A percentile compares a stretch with the other conserved stretches of the same genome.
Conservation (phyloP, 805 yeast species). For the Hanseniaspora thailandica region DNA sequence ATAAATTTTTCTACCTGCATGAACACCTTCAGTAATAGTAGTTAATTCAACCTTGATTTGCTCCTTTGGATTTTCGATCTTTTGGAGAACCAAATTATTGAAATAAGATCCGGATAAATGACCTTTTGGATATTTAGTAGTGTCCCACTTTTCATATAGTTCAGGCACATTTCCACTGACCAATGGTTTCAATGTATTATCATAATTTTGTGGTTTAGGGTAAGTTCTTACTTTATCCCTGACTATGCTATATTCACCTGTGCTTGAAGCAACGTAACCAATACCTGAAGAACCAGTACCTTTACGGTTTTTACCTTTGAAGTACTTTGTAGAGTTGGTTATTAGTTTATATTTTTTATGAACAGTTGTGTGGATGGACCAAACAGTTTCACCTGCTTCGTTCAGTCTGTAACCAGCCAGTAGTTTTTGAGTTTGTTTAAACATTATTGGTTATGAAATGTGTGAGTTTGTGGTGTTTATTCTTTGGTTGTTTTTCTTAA, state of each 20-base stretch:
- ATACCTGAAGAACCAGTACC: slow-evolving; percentile 94
- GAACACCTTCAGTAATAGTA: neutral
- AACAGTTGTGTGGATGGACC: slow-evolving; percentile 12
- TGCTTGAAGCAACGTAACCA: slow-evolving; percentile 49
- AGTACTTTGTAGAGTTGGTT: slow-evolving; percentile 81
- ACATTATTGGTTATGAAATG: neutral
- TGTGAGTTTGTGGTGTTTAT: neutral
- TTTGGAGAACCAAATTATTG: slow-evolving; percentile 60
- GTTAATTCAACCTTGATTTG: slow-evolving; percentile 1
- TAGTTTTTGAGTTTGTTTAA: slow-evolving; percentile 4
- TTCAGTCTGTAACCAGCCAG: slow-evolving; percentile 14
- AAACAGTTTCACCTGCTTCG: slow-evolving; percentile 10
- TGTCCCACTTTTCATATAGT: slow-evolving; percentile 57
- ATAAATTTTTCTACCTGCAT: neutral
- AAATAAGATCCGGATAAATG: slow-evolving; percentile 53
- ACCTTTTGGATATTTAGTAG: slow-evolving; percentile 9
- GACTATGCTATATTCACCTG: slow-evolving; percentile 65
- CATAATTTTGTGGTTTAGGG: slow-evolving; percentile 54
- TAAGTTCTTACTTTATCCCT: slow-evolving; percentile 84
- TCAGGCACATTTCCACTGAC: slow-evolving; percentile 61
- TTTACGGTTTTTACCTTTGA: slow-evolving; percentile 86
- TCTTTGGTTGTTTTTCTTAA: neutral
- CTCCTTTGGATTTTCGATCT: slow-evolving; percentile 54
- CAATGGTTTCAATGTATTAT: slow-evolving; percentile 51
- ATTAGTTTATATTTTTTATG: slow-evolving; percentile 12